Conservation (phyloP, 2,329 filamentous ascomycete species). For the Mycogone perniciosa region DNA sequence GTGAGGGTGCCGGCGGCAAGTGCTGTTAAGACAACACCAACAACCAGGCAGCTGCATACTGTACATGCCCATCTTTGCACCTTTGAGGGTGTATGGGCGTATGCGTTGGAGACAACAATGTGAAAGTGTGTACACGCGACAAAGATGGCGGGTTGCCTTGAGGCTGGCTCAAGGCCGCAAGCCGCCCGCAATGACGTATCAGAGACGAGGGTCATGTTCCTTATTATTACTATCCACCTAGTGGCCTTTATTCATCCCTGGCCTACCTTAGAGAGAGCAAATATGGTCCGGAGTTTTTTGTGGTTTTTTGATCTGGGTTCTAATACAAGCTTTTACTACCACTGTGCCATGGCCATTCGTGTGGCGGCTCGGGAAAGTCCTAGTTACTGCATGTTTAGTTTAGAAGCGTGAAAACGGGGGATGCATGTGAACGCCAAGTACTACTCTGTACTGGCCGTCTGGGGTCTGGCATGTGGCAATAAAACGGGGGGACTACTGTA, state of each 20-base stretch:
- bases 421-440: too few species aligned
- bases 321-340: slow-evolving; percentile 35
- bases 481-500: neutral
- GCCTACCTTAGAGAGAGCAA: slow-evolving; percentile 30
- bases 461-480: slow-evolving; percentile 8
- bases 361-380: slow-evolving; percentile 1
- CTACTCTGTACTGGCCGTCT: neutral
- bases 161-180: neutral
- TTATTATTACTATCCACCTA: slow-evolving; percentile 16
- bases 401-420: too few species aligned
- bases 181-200: slow-evolving; percentile 12
- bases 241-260: slow-evolving; percentile 10
- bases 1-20: slow-evolving; percentile 55
- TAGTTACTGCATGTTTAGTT: too few species aligned
- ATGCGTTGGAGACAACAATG: slow-evolving; percentile 10
- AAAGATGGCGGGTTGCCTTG: slow-evolving; percentile 10
- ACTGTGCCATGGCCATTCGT: slow-evolving; percentile 14
- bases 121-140: slow-evolving; percentile 4
- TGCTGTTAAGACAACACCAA: slow-evolving; percentile 59
- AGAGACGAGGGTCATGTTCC: slow-evolving; percentile 12
- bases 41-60: neutral
- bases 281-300: slow-evolving; percentile 43
- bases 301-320: slow-evolving; percentile 38
- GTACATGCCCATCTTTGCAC: neutral
- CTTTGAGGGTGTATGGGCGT: slow-evolving; percentile 8